Base-by-base conservation (phyloP, 495 filamentous ascomycete genomes). In the Neurospora tetrasperma region DNA sequence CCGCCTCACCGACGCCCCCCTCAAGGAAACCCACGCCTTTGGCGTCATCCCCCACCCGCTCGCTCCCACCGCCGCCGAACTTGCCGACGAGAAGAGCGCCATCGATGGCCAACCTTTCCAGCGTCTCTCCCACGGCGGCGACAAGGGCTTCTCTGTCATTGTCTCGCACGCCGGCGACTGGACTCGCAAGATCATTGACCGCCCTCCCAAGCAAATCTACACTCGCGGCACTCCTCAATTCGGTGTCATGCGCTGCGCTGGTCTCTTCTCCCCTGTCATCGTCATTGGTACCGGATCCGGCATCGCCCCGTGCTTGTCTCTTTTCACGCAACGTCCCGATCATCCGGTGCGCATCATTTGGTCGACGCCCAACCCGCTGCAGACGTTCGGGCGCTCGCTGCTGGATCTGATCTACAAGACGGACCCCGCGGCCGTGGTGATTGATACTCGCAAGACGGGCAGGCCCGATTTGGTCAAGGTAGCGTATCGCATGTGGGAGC, bases 151-250 rank as follows among this genome's bases (percentile, higher is more conserved):
- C 80, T 93, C 89, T 20, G 83, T 91, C 71, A 82, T 96, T 59
- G 83, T 95, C 66, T 93, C 91, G 73, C 90, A 92, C 77, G 93
- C 92, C 2, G 93, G 93, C n/a, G 92, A 95, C 84, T 96, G 92
- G 91, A 96, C 93, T 12, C 79, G 83, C 43, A 82, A 85, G 48
- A 85, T 86, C 38, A 93, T 94, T 81, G 78, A 83, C 71, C 82
- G 87, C 72, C 90, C 90, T 10, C 87, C 88, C 62, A 85, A 79
- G 42, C 81, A 86, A 70, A 82, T 91, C 62, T 92, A 88, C 86
- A 76, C 84, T 0, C 83, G 84, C 73, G 85, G 85, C 40, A 79
- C 84, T 0, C 86, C 86, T 1, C 85, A 90, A 43, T 88, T 87
- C 73, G 92, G 92, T 70, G 89, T 96, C 43, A 87, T 94, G 72